Percentiles rank a stretch among this genome's conserved stretches.
Conservation (phyloP, 2,329 filamentous ascomycete genomes). For the Xylaria sp. region DNA sequence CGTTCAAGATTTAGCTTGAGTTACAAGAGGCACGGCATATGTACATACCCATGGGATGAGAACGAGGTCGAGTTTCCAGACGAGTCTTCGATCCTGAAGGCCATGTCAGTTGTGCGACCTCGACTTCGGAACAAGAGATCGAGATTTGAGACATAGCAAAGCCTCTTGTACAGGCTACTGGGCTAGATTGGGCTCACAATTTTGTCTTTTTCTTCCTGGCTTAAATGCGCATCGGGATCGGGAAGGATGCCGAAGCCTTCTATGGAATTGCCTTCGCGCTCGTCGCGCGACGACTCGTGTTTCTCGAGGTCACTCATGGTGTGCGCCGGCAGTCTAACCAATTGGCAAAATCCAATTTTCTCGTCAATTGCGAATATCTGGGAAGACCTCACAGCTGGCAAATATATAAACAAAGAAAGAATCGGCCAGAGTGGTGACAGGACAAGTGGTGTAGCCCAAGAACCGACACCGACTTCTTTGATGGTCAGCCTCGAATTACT, state of each 20-base stretch:
- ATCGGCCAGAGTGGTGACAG: neutral
- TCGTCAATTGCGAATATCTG: neutral
- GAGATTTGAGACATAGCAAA: slow-evolving; percentile 5
- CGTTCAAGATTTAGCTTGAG: slow-evolving; percentile 16
- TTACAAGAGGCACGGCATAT: neutral
- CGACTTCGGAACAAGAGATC: neutral
- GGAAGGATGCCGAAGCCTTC: slow-evolving; percentile 42
- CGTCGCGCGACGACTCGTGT: slow-evolving; percentile 40
- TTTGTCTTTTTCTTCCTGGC: slow-evolving; percentile 64
- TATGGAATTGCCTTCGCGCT: slow-evolving; percentile 34
- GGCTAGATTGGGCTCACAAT: slow-evolving; percentile 57
- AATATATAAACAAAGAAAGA: neutral
- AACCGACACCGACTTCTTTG: slow-evolving; percentile 4
- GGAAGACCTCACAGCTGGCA: neutral
- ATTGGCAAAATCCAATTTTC: neutral
- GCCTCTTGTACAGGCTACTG: neutral
- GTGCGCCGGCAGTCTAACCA: neutral
- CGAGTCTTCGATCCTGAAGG: slow-evolving; percentile 48
- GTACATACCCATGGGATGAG: slow-evolving; percentile 52
- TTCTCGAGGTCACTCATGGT: slow-evolving; percentile 50
- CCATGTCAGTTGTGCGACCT: slow-evolving; percentile 36
- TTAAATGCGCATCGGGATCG: slow-evolving; percentile 69
- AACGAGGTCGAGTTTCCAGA: slow-evolving; percentile 50
- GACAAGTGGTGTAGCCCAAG: neutral
- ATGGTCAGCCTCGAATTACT: slow-evolving; percentile 4